Evolutionary conservation across 2,329 filamentous ascomycete genomes (phyloP), one percentile per base, ranked within the genome.

Genomic region (Stachybotrys elegans): DNA sequence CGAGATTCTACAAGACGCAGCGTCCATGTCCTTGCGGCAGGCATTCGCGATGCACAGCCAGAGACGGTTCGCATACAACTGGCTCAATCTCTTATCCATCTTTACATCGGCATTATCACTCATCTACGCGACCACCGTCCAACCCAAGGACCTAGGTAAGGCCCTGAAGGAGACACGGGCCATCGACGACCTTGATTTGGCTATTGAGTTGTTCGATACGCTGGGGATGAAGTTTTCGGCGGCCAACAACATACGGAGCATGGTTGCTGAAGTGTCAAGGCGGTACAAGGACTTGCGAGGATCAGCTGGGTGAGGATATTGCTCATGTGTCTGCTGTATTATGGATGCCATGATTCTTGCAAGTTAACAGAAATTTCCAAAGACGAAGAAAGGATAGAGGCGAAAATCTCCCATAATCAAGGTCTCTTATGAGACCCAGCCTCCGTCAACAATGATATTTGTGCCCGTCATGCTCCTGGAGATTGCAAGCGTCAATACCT

Each of bases 381-480:
- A n/a, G n/a, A n/a, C n/a, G n/a, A n/a, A n/a, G n/a, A n/a, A n/a
- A n/a, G n/a, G n/a, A n/a, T n/a, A n/a, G n/a, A n/a, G n/a, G n/a
- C n/a, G n/a, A n/a, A n/a, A n/a, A n/a, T n/a, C n/a, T n/a, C n/a
- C n/a, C n/a, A n/a, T n/a, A n/a, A n/a, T n/a, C n/a, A n/a, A n/a
- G n/a, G n/a, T n/a, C n/a, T n/a, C n/a, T n/a, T n/a, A n/a, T n/a
- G n/a, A n/a, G n/a, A n/a, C n/a, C n/a, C n/a, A n/a, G n/a, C 31
- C 31, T n/a, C 31, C 31, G 31, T 80, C 76, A 37, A 79, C 60
- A 13, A 79, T 54, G 2, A 70, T 64, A 51, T 79, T 79, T 20
- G 70, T 65, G 1, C 76, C 76, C 3, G 77, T 80, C 20, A 72
- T 68, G 22, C 68, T 73, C 51, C 61, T 69, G 25, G 63, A 74